Base-by-base conservation (phyloP, 345 rosid genomes). In the Viola odorata region DNA sequence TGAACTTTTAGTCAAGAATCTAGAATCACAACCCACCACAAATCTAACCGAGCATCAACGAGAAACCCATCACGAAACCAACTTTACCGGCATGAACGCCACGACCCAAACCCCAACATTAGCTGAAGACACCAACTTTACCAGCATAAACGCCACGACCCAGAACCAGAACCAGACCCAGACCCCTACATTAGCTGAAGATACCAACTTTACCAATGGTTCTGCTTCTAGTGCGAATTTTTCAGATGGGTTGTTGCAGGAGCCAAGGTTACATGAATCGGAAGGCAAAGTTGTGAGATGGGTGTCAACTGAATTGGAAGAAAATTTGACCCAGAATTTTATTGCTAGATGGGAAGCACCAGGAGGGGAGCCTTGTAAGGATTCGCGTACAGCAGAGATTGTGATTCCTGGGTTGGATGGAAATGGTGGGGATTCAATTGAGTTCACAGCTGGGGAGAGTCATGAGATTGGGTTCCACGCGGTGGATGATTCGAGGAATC, bases 401-500 rank as follows among this genome's bases (percentile, higher is more conserved):
- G 62, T 74, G 23, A 71, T 90, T 72, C 77, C 80, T 7, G 85
- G 63, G 6, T 38, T 90, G 50, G 97, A 94, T 49, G 90, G 83
- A 12, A 39, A 15, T n/a, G n/a, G n/a, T n/a, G n/a, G n/a, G 59
- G 79, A 77, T 68, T 50, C 16, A 50, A 48, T 82, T 16, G 87
- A 82, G 69, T 37, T 94, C 71, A 54, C 86, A 9, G 79, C 89
- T n/a, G 96, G 95, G 0, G 82, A 79, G 63, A 65, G 77, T 62
- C 89, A 90, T 12, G 89, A 86, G 41, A 83, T 90, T 60, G 48
- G 37, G 41, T 86, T 94, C 49, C 83, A 77, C 58, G 91, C 95
- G 0, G 41, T 84, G 55, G 92, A 85, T 62, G 88, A 74, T 13
- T 76, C 86, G 0, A 70, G 78, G 14, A 74, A 68, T 41, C 76